Evolutionary conservation across 2,329 filamentous ascomycete genomes (phyloP).

Genomic region (Aurifilum marmelostoma): DNA sequence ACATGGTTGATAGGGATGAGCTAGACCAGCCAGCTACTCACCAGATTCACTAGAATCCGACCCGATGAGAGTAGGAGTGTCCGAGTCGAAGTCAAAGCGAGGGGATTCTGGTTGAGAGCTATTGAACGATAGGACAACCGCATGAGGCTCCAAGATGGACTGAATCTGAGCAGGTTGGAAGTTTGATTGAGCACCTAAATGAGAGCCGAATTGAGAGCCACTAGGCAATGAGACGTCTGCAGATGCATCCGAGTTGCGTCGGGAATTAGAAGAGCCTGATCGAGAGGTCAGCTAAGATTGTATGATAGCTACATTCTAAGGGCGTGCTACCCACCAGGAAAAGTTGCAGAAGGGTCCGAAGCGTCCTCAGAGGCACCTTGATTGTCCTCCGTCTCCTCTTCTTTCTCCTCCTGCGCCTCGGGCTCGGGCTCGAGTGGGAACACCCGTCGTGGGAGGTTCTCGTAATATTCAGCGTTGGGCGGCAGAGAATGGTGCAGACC

Average conservation of each 20-base stretch:
- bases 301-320: not conserved
- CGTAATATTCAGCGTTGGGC: not conserved
- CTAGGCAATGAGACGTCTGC: not conserved
- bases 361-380: not conserved
- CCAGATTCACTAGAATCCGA: conserved; percentile 2
- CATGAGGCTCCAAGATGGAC: not conserved
- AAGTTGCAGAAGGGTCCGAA: not conserved
- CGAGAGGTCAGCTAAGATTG: not conserved
- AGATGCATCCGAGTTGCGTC: not conserved
- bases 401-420: not conserved
- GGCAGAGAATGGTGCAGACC: not conserved
- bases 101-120: not conserved
- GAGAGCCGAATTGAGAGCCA: not conserved
- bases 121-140: not conserved
- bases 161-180: not conserved
- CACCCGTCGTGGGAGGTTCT: not conserved
- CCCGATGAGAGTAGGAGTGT: not conserved
- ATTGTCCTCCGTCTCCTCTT: not conserved
- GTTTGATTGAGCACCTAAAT: not conserved
- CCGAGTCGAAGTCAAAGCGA: not conserved
- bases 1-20: not conserved
- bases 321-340: not conserved
- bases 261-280: not conserved
- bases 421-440: not conserved
- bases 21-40: not conserved